phyloP scores from a whole-genome alignment of 2,329 filamentous ascomycete species.

The Graphiopsis chlorocephala region DNA sequence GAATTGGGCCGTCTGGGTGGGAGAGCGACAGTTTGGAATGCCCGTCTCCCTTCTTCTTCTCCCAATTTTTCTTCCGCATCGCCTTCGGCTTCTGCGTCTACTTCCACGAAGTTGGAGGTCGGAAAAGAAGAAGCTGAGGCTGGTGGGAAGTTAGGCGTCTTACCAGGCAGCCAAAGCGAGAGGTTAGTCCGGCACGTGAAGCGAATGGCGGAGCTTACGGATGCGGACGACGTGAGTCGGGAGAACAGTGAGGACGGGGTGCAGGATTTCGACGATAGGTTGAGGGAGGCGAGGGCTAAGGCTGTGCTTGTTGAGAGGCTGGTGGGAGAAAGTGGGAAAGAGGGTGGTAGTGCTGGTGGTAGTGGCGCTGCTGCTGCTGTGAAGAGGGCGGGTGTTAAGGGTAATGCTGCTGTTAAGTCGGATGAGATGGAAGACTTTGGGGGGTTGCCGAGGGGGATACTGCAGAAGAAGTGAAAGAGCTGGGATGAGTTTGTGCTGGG shows the following conservation, averaged over 20 bases:
- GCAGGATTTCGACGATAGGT: conserved; percentile 82
- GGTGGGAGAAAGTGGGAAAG: conserved; percentile 52
- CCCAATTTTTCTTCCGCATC: not conserved
- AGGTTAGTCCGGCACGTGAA: conserved; percentile 75
- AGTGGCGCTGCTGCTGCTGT: conserved; percentile 19
- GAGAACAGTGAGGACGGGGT: conserved; percentile 86
- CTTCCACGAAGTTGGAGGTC: not conserved
- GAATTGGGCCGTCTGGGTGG: conserved; percentile 77
- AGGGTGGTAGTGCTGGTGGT: conserved; percentile 16
- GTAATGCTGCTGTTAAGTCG: conserved; percentile 18
- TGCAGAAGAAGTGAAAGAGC: conserved; percentile 4
- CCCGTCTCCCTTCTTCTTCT: conserved; percentile 64
- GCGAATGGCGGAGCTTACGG: conserved; percentile 72
- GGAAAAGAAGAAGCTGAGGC: not conserved
- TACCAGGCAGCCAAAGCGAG: conserved; percentile 44
- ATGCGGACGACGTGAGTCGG: conserved; percentile 72
- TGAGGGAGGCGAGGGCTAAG: conserved; percentile 81
- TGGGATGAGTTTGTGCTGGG: not conserved
- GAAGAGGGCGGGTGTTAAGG: conserved; percentile 27
- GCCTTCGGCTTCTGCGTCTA: not conserved
- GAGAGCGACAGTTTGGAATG: conserved; percentile 78
- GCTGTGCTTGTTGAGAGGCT: conserved; percentile 80
- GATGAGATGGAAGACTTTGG: conserved; percentile 41
- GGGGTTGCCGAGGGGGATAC: conserved; percentile 21
- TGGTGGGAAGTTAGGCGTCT: not conserved